Percentiles rank a stretch among this genome's conserved stretches.
These are phyloP conservation scores for Pichia sp. DNA, from an alignment of 1,139 yeast species.

Conservation along the genomic window DNA sequence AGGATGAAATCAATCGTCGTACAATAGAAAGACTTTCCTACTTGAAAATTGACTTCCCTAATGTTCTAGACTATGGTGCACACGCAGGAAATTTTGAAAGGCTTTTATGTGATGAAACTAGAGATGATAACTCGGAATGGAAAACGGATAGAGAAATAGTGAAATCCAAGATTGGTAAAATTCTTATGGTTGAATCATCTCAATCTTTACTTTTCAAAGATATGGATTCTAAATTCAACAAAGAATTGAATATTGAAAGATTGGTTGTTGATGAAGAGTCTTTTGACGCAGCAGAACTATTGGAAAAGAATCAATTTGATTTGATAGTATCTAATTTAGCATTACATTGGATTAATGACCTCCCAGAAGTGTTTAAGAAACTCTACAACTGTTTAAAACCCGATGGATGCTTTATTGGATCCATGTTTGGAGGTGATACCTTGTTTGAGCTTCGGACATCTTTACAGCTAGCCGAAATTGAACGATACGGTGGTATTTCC, in stretches of 20 bases:
- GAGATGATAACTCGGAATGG: constrained; percentile 30
- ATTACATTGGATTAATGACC: constrained; percentile 80
- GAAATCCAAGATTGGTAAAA: constrained; percentile 43
- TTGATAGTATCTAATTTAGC: constrained; percentile 69
- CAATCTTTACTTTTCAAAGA: constrained; percentile 48
- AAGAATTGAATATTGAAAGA: constrained; percentile 38
- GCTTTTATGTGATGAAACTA: constrained; percentile 18
- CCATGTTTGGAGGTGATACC: constrained; percentile 83
- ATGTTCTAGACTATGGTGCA: constrained; percentile 65
- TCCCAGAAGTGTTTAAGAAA: constrained; percentile 54
- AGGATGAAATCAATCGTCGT: constrained; percentile 67
- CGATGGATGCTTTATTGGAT: constrained; percentile 76
- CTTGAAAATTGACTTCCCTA: constrained; percentile 55
- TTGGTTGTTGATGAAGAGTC: constrained; percentile 63
- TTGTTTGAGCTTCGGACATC: constrained; percentile 73
- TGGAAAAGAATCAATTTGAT: constrained; percentile 44
- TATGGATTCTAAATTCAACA: constrained; percentile 33
- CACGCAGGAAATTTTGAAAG: constrained; percentile 56
- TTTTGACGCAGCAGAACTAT: constrained; percentile 36
- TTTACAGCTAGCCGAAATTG: constrained; percentile 75
- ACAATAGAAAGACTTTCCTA: constrained; percentile 72
- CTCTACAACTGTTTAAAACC: constrained; percentile 63
- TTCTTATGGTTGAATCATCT: constrained; percentile 66
- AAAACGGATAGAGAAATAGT: constrained; percentile 48
- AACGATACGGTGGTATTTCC: constrained; percentile 69